Evolutionary conservation across 371 early-diverging fungal genomes (phyloP), one percentile per base, ranked within the genome.

Genomic region (Blyttiomyces sp.): DNA sequence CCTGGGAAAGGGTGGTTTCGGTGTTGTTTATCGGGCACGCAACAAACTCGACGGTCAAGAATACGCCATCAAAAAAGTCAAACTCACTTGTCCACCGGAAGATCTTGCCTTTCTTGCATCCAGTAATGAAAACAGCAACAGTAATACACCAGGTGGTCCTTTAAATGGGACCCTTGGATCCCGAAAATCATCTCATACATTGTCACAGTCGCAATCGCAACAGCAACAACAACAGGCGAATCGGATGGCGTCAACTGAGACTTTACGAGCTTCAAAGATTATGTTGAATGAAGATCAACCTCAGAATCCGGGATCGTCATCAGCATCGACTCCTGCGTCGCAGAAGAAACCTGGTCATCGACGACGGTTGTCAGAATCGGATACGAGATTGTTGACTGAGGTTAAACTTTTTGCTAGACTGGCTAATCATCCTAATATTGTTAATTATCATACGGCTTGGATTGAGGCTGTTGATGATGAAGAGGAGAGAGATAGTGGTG

Each of bases 1-100:
- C 49, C 30, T 71, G 13, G 68, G 72, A 4, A 51, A 54, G 28
- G 84, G 82, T 21, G 79, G 78, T 21, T 82, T 73, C 66, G 85
- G 83, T 13, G 68, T 64, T 23, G 83, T 84, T 4, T 79, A 69
- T 53, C 72, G 76, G 31, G 79, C 76, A 4, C 58, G 63, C 26
- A 73, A 79, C 61, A 49, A 33, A 21, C 55, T 74, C 19, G 79
- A 79, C 55, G 74, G 71, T 35, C 72, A 75, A 52, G 71, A 73
- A 54, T 80, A 80, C 51, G 84, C 84, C 9, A 74, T 84, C 49
- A 84, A 84, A 46, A 76, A 79, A 59, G 71, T 68, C 55, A 63
- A 63, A 35, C 62, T 69, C 17, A 59, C 56, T n/a, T 66, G 67
- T 31, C 45, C 49, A 31, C 60, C 68, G 6, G 59, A 59, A 35